Evolutionary conservation across 2,329 filamentous ascomycete genomes (phyloP).

Genomic region (Fusarium denticulatum): DNA sequence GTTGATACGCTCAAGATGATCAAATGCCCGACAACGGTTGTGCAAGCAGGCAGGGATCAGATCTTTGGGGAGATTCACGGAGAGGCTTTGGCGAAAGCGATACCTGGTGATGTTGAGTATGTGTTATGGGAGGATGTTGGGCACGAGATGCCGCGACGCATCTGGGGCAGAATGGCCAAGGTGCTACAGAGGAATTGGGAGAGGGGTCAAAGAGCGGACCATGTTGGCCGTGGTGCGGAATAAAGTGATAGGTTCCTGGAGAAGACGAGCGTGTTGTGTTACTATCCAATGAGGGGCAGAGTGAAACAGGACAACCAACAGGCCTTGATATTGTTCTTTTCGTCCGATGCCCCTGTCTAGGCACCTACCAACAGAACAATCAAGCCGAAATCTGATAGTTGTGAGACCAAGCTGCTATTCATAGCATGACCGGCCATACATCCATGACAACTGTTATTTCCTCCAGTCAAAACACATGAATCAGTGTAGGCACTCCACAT

Average conservation of each 20-base stretch:
- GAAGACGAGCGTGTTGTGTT: neutral
- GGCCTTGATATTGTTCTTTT: neutral
- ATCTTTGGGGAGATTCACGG: slow-evolving; percentile 42
- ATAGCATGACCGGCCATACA: neutral
- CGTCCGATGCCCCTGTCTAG: neutral
- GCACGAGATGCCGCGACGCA: slow-evolving; percentile 29
- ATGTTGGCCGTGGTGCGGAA: neutral
- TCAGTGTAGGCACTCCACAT: neutral
- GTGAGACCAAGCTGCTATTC: neutral
- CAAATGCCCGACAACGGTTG: slow-evolving; percentile 42
- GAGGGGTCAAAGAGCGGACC: neutral
- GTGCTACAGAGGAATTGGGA: slow-evolving; percentile 15
- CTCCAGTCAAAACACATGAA: neutral
- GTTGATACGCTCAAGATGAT: slow-evolving; percentile 35
- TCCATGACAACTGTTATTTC: neutral
- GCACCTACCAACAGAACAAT: neutral
- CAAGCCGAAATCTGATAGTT: neutral
- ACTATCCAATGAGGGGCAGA: neutral
- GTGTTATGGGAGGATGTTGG: slow-evolving; percentile 38
- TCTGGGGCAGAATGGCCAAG: slow-evolving; percentile 14
- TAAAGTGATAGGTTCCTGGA: neutral
- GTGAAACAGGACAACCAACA: neutral
- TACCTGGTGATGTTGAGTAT: slow-evolving; percentile 33
- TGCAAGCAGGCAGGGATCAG: slow-evolving; percentile 45
- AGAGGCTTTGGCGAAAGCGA: slow-evolving; percentile 38